Percentiles rank a stretch among this genome's conserved stretches.
Conservation (phyloP, 1,139 yeast species). For the Diutina pseudorugosa region DNA sequence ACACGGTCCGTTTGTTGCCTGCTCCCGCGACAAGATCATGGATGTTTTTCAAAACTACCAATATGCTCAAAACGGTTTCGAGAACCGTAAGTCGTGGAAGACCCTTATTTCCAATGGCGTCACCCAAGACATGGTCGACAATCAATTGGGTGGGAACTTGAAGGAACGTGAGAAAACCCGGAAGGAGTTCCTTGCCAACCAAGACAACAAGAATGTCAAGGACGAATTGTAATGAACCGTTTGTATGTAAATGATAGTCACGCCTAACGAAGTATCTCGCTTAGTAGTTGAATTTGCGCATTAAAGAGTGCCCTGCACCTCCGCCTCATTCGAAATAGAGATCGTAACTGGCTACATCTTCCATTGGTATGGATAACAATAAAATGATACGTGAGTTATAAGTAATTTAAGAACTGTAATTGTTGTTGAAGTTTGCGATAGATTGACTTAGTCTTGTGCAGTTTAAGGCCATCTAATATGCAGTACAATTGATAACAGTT, state of each 20-base stretch:
- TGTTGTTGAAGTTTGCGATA: too few relatives aligned
- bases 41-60: slow-evolving; percentile 66
- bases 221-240: slow-evolving; percentile 5
- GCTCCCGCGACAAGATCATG: slow-evolving; percentile 46
- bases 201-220: neutral
- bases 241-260: neutral
- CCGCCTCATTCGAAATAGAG: too few relatives aligned
- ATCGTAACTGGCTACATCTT: too few relatives aligned
- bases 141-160: slow-evolving; percentile 24
- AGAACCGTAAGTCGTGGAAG: slow-evolving; percentile 54
- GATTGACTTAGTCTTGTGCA: too few relatives aligned
- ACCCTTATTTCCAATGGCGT: slow-evolving; percentile 57
- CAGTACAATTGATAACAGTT: too few relatives aligned
- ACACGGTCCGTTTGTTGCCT: slow-evolving; percentile 84
- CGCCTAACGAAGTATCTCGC: neutral
- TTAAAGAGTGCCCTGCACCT: too few relatives aligned
- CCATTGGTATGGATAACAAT: too few relatives aligned
- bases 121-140: slow-evolving; percentile 30
- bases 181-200: slow-evolving; percentile 13
- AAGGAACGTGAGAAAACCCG: slow-evolving; percentile 21
- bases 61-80: slow-evolving; percentile 60
- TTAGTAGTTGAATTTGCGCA: neutral
- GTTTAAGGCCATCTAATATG: too few relatives aligned
- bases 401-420: too few relatives aligned
- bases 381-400: too few relatives aligned